phyloP scores from a whole-genome alignment of 345 rosid genomes.

The Raphanus raphanistrum region DNA sequence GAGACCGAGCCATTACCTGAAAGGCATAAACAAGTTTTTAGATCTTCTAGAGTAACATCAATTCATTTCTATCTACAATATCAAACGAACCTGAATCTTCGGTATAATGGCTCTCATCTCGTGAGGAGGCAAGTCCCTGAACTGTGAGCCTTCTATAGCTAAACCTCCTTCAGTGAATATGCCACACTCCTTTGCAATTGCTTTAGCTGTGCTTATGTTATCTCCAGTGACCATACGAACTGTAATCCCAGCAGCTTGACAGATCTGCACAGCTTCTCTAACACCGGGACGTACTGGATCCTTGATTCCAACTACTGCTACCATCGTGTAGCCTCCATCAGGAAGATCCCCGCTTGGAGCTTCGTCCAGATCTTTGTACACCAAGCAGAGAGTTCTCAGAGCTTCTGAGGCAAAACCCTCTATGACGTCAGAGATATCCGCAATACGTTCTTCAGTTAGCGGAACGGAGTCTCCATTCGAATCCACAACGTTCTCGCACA shows the following conservation, averaged over 20 bases:
- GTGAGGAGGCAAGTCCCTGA: conserved; percentile 55
- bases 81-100: conserved; percentile 53
- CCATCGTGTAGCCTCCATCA: conserved; percentile 57
- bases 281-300: conserved; percentile 77
- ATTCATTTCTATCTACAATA: background rate
- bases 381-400: conserved; percentile 70
- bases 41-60: background rate
- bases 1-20: conserved; percentile 68
- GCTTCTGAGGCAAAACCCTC: conserved; percentile 66
- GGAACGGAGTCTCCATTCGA: conserved; percentile 47
- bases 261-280: conserved; percentile 62
- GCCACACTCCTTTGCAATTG: conserved; percentile 77
- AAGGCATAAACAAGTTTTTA: conserved; percentile 6
- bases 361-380: conserved; percentile 54
- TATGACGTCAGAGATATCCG: conserved; percentile 47
- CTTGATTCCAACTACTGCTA: conserved; percentile 70
- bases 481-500: conserved; percentile 54
- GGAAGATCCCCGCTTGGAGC: conserved; percentile 53
- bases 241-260: conserved; percentile 68
- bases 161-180: conserved; percentile 62
- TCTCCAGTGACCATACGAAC: conserved; percentile 83
- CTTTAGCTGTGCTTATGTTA: conserved; percentile 69
- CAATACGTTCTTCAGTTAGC: conserved; percentile 48
- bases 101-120: conserved; percentile 62
- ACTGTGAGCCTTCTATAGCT: conserved; percentile 75